Percentiles rank a stretch among this genome's conserved stretches.
phyloP scores from a whole-genome alignment of 306 rosid species.

The Hylodesmum podocarpum region DNA sequence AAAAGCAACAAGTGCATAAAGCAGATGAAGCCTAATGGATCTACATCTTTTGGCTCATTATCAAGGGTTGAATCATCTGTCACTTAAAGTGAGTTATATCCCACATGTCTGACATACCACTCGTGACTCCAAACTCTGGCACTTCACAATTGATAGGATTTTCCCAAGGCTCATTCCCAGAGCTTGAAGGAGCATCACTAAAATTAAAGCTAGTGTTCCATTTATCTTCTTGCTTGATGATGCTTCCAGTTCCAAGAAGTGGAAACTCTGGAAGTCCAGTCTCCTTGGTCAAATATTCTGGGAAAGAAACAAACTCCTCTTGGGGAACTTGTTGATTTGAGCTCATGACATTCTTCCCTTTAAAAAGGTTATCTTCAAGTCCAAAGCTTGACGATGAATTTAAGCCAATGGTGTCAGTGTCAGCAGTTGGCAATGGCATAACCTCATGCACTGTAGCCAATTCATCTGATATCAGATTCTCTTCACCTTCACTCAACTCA shows the following conservation, averaged over 20 bases:
- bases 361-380: constrained; percentile 38
- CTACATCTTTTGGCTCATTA: constrained; percentile 20
- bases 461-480: constrained; percentile 39
- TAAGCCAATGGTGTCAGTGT: constrained; percentile 31
- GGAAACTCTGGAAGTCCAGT: constrained; percentile 34
- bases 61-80: constrained; percentile 26
- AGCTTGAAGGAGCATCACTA: constrained; percentile 37
- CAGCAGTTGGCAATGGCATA: constrained; percentile 24
- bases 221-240: constrained; percentile 47
- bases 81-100: constrained; percentile 28
- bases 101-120: constrained; percentile 48
- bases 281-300: constrained; percentile 41
- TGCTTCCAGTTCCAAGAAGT: constrained; percentile 37
- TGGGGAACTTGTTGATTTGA: constrained; percentile 39
- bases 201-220: constrained; percentile 49
- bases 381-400: constrained; percentile 42
- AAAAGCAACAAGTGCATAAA: background rate
- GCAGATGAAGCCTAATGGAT: constrained; percentile 27
- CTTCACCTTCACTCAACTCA: constrained; percentile 17
- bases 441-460: constrained; percentile 36
- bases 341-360: constrained; percentile 51
- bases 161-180: constrained; percentile 46
- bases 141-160: constrained; percentile 36
- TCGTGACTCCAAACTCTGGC: constrained; percentile 43
- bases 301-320: constrained; percentile 37